Conservation (phyloP, 805 yeast species). For the Yamadazyma laniorum region DNA sequence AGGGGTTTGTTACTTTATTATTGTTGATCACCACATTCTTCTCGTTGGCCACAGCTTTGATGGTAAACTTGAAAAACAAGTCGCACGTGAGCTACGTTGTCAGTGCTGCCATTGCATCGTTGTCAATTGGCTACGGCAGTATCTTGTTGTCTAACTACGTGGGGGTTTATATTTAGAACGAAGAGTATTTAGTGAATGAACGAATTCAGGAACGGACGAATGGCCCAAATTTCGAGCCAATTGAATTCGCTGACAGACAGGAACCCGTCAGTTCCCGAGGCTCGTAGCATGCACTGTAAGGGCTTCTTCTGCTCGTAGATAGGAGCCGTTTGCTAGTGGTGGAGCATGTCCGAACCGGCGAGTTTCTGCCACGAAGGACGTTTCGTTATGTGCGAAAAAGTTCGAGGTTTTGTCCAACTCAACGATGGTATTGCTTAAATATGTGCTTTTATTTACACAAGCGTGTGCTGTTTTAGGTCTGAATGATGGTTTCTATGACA, state of each 20-base stretch:
- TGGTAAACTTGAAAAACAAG: constrained; percentile 28
- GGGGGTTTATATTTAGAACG: constrained; percentile 42
- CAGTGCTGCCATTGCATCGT: constrained; percentile 34
- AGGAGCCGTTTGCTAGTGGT: too few species aligned
- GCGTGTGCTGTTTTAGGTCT: background rate
- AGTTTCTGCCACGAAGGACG: too few species aligned
- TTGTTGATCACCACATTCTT: constrained; percentile 28
- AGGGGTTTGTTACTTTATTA: constrained; percentile 19
- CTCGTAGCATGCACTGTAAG: too few species aligned
- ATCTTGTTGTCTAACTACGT: constrained; percentile 40
- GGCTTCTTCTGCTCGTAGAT: too few species aligned
- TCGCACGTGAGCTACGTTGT: constrained; percentile 23
- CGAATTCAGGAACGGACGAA: too few species aligned
- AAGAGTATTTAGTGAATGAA: too few species aligned
- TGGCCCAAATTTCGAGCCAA: too few species aligned
- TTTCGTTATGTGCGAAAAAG: too few species aligned
- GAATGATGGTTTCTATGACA: constrained; percentile 26
- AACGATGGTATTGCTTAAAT: background rate
- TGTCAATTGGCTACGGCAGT: constrained; percentile 37
- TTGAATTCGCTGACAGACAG: too few species aligned
- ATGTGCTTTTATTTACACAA: background rate
- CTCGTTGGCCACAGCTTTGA: constrained; percentile 27
- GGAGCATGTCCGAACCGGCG: too few species aligned
- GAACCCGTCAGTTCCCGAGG: too few species aligned
- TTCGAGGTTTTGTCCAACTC: too few species aligned